Percentiles rank a stretch among this genome's conserved stretches.
Evolutionary conservation across 768 basidiomycete genomes (phyloP).

Genomic region (Russula compacta): DNA sequence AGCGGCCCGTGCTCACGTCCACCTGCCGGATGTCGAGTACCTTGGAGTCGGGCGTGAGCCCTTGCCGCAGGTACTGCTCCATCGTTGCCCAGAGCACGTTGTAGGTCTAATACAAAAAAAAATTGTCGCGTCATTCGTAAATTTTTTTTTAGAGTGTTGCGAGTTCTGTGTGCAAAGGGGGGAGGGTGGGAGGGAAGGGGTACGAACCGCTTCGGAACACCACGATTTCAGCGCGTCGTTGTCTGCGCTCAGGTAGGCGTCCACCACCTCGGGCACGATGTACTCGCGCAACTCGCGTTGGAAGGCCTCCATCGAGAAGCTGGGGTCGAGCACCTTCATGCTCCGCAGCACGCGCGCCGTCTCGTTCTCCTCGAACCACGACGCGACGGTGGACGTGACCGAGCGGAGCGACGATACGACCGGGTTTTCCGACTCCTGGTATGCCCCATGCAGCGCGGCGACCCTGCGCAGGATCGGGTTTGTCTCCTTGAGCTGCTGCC

Average conservation of each 20-base stretch:
- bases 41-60: conserved; percentile 85
- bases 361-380: conserved; percentile 96
- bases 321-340: conserved; percentile 84
- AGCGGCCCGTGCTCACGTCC: conserved; percentile 83
- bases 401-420: conserved; percentile 71
- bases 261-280: conserved; percentile 95
- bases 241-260: conserved; percentile 90
- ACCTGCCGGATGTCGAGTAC: conserved; percentile 96
- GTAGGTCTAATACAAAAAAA: conserved; percentile 55
- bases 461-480: conserved; percentile 66
- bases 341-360: conserved; percentile 87
- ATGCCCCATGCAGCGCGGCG: conserved; percentile 52
- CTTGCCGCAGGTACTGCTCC: conserved; percentile 86
- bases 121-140: background rate
- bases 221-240: conserved; percentile 76
- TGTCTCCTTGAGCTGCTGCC: conserved; percentile 71
- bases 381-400: conserved; percentile 77
- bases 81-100: conserved; percentile 98
- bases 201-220: conserved; percentile 90
- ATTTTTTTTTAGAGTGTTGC: background rate
- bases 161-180: too few relatives aligned
- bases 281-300: conserved; percentile 90
- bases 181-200: background rate
- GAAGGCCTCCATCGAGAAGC: conserved; percentile 78
- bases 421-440: conserved; percentile 90